Evolutionary conservation across 1,139 yeast species (phyloP), one percentile per base, ranked within the genome.

Genomic region (Diutina ranongensis): DNA sequence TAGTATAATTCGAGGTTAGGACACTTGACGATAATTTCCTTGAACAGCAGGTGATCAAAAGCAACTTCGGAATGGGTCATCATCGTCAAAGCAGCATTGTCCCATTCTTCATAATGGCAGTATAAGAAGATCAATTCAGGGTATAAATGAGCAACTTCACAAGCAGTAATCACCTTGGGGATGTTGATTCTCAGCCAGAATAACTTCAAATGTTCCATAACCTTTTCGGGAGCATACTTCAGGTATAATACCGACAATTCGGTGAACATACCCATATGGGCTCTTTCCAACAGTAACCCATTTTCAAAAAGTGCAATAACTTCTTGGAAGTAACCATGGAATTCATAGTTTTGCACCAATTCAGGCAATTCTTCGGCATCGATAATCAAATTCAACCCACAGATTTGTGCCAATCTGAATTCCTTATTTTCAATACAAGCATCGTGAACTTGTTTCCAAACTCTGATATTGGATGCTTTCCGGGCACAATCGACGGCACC

Each of bases 201-300:
- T 57, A 92, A 72, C 63, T 89, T 89, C 76, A 92, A 75, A 67
- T 92, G 98, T 66, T 92, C 98, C 88, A 87, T 85, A 46, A 94
- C 86, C 67, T 82, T 83, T 49, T 81, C 86, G 40, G 97, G 96
- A 52, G 80, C 78, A 67, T 89, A 92, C 65, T 89, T 92, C 55
- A 94, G 76, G 70, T 92, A 92, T 56, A 92, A 72, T 47, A 86
- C 74, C 18, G 97, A 96, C 59, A 94, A 76, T 64, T 89, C 97
- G 10, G 99, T 92, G 63, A 94, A 92, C 97, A 92, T 92, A 57
- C 97, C 98, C 97, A 92, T 92, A 62, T 94, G 98, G 35, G 99
- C 98, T 63, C 98, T 84, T 71, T 92, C 99, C 56, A 92, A 76
- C 45, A 95, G 94, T 50, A 92, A 76, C 55, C 98, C 98, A 56